Percentiles rank a stretch among this genome's conserved stretches.
These are phyloP conservation scores for Mychonastes homosphaera DNA, from an alignment of 139 green algal species.

Conservation along the genomic window DNA sequence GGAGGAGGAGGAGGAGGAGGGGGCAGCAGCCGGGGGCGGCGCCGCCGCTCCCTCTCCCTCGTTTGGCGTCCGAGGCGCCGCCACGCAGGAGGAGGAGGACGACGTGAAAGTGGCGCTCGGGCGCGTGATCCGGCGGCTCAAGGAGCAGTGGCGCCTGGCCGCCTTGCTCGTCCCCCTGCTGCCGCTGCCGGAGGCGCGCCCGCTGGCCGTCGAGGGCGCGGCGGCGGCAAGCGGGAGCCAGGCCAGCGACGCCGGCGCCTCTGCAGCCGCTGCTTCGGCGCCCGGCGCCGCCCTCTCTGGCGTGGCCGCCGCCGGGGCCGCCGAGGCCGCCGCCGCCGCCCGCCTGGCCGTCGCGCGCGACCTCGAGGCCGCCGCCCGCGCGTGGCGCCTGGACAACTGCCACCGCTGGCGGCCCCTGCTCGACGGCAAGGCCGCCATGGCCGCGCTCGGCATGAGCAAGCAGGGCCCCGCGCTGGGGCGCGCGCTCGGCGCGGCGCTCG, in stretches of 20 bases:
- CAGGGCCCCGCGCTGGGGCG: background rate
- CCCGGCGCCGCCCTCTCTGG: background rate
- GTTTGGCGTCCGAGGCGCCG: no score
- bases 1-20: no score
- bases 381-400: conserved; percentile 14
- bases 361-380: conserved; percentile 9
- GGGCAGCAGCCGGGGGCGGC: background rate
- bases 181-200: conserved; percentile 9
- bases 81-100: background rate
- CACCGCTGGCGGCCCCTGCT: conserved; percentile 18
- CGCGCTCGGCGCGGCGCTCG: background rate
- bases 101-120: conserved; percentile 37
- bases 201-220: conserved; percentile 7
- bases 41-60: background rate
- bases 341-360: background rate
- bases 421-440: conserved; percentile 7
- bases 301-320: background rate
- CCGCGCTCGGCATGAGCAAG: background rate
- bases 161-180: conserved; percentile 13
- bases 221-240: background rate
- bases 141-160: conserved; percentile 46
- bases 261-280: background rate
- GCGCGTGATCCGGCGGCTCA: conserved; percentile 40
- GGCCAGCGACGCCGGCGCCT: background rate
- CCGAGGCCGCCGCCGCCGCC: background rate